phyloP scores from a whole-genome alignment of 345 rosid species.

The Corchorus capsularis region DNA sequence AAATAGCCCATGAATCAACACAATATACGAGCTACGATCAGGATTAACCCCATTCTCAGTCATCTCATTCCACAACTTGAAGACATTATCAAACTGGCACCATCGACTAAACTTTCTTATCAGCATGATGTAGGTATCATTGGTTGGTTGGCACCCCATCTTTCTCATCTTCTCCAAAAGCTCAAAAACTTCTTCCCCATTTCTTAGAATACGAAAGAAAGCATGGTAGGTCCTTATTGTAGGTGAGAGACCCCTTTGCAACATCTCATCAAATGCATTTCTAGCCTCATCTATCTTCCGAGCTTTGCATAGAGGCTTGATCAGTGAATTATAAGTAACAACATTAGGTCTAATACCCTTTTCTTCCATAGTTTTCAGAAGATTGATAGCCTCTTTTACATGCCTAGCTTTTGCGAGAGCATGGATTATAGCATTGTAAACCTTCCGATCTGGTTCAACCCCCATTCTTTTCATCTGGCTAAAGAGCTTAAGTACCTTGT shows the following conservation, averaged over 20 bases:
- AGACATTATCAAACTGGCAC: constrained; percentile 71
- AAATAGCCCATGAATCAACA: constrained; percentile 87
- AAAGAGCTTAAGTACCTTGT: constrained; percentile 71
- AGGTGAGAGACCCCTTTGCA: constrained; percentile 52
- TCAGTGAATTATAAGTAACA: constrained; percentile 81
- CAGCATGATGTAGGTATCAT: constrained; percentile 80
- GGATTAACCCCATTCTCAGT: constrained; percentile 63
- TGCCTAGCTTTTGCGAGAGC: constrained; percentile 79
- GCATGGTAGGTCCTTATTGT: constrained; percentile 78
- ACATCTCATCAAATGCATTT: constrained; percentile 63
- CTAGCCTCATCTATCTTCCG: constrained; percentile 63
- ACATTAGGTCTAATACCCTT: constrained; percentile 62
- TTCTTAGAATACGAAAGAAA: constrained; percentile 57
- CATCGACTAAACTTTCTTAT: constrained; percentile 87
- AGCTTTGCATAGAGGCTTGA: constrained; percentile 78
- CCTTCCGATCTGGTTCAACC: constrained; percentile 83
- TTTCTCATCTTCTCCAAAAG: constrained; percentile 75
- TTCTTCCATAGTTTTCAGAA: constrained; percentile 74
- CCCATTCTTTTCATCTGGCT: constrained; percentile 55
- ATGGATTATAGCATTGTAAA: constrained; percentile 75
- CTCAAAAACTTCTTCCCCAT: constrained; percentile 72
- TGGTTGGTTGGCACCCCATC: constrained; percentile 65
- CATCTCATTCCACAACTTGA: constrained; percentile 78
- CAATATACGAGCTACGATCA: constrained; percentile 79
- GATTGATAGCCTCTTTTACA: constrained; percentile 64